These are phyloP conservation scores for Rugonectria rugulosa DNA, from an alignment of 2,329 filamentous ascomycete genomes.

Conservation along the genomic window DNA sequence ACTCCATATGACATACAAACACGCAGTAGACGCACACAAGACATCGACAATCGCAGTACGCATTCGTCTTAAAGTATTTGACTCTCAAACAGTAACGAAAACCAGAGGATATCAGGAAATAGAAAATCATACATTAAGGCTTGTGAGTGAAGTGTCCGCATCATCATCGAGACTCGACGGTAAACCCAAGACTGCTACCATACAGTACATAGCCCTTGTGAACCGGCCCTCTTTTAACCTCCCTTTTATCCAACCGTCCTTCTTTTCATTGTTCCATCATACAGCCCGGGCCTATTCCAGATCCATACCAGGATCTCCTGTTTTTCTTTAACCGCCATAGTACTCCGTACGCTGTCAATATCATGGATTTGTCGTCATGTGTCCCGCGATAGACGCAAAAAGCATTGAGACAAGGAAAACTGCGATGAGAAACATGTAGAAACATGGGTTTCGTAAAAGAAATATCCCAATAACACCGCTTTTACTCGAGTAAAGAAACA, in stretches of 20 bases:
- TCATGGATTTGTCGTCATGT: conserved; percentile 36
- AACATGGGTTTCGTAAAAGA: too few species aligned
- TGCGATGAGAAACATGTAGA: too few species aligned
- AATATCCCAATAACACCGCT: too few species aligned
- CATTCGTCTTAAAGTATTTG: too few species aligned
- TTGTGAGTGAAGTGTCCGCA: conserved; percentile 8
- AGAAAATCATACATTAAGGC: conserved; percentile 13
- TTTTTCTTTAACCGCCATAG: conserved; percentile 30
- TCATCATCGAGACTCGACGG: conserved; percentile 1
- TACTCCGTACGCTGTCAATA: conserved; percentile 35
- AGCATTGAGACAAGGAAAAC: conserved; percentile 21
- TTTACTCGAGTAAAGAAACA: too few species aligned
- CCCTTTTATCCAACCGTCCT: conserved; percentile 22
- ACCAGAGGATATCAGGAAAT: background rate
- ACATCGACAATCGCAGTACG: too few species aligned
- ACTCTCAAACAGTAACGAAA: background rate
- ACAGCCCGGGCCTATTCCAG: conserved; percentile 25
- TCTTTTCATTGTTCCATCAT: conserved; percentile 27
- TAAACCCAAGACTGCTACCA: conserved; percentile 23
- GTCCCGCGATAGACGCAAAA: conserved; percentile 21
- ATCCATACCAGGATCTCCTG: conserved; percentile 22
- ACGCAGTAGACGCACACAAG: too few species aligned
- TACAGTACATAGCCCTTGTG: conserved; percentile 23
- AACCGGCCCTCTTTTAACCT: conserved; percentile 18
- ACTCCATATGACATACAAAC: too few species aligned